Conservation (phyloP, 176 grass and related monocot genomes). For the Olyra latifolia region DNA sequence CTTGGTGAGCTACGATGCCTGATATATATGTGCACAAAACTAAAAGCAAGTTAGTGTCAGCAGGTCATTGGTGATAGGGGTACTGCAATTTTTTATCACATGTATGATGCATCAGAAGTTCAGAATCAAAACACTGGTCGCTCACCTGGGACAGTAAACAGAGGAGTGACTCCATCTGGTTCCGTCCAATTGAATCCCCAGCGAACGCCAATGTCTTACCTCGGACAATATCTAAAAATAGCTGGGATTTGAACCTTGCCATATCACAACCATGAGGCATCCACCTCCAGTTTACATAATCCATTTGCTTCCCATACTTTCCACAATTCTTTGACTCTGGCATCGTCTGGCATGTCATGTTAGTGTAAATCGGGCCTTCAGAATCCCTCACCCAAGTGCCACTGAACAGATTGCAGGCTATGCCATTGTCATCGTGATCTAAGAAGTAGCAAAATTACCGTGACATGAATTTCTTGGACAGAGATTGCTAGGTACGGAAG, state of each 20-base stretch:
- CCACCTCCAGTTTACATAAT: constrained; percentile 74
- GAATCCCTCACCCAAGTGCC: constrained; percentile 57
- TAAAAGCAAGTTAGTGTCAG: neutral
- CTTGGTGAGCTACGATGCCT: neutral
- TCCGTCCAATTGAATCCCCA: constrained; percentile 61
- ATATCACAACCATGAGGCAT: constrained; percentile 49
- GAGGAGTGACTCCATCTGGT: constrained; percentile 77
- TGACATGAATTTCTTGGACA: constrained; percentile 3
- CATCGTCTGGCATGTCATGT: constrained; percentile 50
- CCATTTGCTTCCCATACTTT: constrained; percentile 62
- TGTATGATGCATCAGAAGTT: neutral
- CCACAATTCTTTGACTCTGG: constrained; percentile 55
- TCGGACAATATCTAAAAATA: constrained; percentile 44
- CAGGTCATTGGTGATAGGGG: neutral
- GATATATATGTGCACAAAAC: neutral
- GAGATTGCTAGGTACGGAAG: neutral
- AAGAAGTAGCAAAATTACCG: neutral
- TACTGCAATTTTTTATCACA: neutral
- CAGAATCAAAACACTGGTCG: neutral
- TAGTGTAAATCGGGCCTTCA: constrained; percentile 39
- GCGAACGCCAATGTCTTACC: constrained; percentile 64
- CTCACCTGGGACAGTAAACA: constrained; percentile 59
- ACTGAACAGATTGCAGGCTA: constrained; percentile 45
- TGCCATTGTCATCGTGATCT: constrained; percentile 11
- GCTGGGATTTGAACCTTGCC: constrained; percentile 43